Percentiles rank a stretch among this genome's conserved stretches.
phyloP scores from a whole-genome alignment of 2,329 filamentous ascomycete genomes.

The Lasiodiplodia hormozganensis region DNA sequence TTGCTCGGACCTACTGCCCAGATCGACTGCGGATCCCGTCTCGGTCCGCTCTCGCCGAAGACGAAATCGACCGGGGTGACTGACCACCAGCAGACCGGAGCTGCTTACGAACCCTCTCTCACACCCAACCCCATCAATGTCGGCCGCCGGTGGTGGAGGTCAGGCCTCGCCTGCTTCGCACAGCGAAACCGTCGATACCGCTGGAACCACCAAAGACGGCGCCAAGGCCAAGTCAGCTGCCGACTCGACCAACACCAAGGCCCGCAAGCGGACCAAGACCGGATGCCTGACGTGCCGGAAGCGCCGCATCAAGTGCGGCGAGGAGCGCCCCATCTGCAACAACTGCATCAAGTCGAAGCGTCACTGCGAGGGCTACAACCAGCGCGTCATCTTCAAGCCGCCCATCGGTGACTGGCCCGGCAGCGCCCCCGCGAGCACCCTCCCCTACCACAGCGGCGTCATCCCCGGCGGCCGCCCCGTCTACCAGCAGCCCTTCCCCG shows the following conservation, averaged over 20 bases:
- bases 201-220: constrained; percentile 11
- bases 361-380: constrained; percentile 82
- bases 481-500: constrained; percentile 27
- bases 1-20: constrained; percentile 15
- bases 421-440: constrained; percentile 38
- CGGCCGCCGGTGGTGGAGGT: constrained; percentile 4
- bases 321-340: constrained; percentile 80
- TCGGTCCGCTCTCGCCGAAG: constrained; percentile 28
- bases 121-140: constrained; percentile 7
- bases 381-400: constrained; percentile 81
- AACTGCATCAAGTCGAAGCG: constrained; percentile 90
- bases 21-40: constrained; percentile 28
- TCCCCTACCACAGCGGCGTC: constrained; percentile 30
- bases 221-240: constrained; percentile 22
- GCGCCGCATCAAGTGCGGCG: constrained; percentile 95
- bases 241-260: constrained; percentile 23
- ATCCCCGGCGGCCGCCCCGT: constrained; percentile 27
- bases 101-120: neutral
- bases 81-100: constrained; percentile 11
- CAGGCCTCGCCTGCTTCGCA: constrained; percentile 16
- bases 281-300: constrained; percentile 93
- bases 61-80: constrained; percentile 14
- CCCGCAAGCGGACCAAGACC: constrained; percentile 75
- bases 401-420: constrained; percentile 64
- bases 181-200: neutral